Base-by-base conservation (phyloP, 164 flowering plant genomes). In the Vitis riparia region DNA sequence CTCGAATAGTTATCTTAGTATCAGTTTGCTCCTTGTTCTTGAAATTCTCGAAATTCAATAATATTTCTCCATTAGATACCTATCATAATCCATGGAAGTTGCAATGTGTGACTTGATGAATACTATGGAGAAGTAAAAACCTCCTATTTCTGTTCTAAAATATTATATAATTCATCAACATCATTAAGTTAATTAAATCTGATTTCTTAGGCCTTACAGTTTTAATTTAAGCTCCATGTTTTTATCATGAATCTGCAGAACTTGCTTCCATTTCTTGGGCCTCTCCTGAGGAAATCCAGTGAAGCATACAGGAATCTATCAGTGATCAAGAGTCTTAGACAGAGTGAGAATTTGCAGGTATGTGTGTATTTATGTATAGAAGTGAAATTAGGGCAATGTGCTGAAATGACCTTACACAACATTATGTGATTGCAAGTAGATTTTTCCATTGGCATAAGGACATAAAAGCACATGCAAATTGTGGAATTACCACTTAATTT, bases 331-430 rank as follows among this genome's bases (percentile, higher is more conserved):
- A 92, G 90, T 75, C 81, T 96, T 79, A 83, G 97, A 75, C 89
- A 86, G 71, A 87, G 93, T 79, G 98, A 96, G 74, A 92, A 87
- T 77, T 85, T 96, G 62, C 99, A 91, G 97, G 99, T 96, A 87
- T 58, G 71, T 59, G 17, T 19, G 17, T 53, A 17, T 70, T 13
- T 57, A 10, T 29, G 55, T 15, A 63, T 4, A 15, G 16, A 50
- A 63, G 30, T 16, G 13, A 9, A 5, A 17, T 17, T 27, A 5
- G 2, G 3, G 15, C 16, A 1, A 23, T 13, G 65, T 7, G 9
- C 9, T 17, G 59, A n/a, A 5, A 57, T 57, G 23, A 17, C 59
- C 29, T 5, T 1, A 57, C 29, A 57, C 19, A n/a, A 53, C 3
- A 53, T 53, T 53, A 14, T n/a, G 5, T 2, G 56, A 53, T 53